Conservation (phyloP, 2,329 filamentous ascomycete species). For the Endothia cerciana region DNA sequence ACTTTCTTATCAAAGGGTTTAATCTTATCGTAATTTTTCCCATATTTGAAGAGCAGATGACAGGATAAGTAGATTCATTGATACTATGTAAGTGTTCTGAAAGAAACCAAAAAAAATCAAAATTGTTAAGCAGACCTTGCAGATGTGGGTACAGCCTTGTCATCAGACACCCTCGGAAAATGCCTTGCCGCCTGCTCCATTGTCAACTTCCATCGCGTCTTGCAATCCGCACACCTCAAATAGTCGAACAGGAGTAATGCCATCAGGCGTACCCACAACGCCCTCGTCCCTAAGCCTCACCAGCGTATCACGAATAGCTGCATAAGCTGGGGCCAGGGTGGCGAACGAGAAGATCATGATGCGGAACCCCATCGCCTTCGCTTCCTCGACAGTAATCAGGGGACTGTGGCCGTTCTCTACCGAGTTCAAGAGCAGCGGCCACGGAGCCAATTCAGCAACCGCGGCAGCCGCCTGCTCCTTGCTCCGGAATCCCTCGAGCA, state of each 20-base stretch:
- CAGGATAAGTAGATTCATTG: not conserved
- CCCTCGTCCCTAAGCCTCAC: constrained; percentile 44
- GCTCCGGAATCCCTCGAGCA: constrained; percentile 54
- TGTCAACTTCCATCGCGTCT: constrained; percentile 54
- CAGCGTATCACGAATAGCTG: constrained; percentile 45
- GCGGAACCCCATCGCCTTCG: constrained; percentile 58
- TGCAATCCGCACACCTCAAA: constrained; percentile 58
- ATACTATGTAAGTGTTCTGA: not conserved
- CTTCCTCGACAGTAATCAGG: constrained; percentile 54
- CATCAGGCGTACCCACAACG: constrained; percentile 44
- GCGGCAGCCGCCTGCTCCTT: constrained; percentile 42
- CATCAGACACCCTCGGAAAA: constrained; percentile 25
- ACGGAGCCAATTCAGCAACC: constrained; percentile 51
- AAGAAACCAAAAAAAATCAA: not conserved
- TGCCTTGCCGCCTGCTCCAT: constrained; percentile 30
- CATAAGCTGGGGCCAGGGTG: constrained; percentile 51
- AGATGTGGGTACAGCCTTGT: not conserved
- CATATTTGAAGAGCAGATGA: not conserved
- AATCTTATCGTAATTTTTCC: too few relatives aligned
- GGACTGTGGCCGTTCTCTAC: constrained; percentile 61
- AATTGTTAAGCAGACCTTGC: not conserved
- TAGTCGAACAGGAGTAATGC: constrained; percentile 44
- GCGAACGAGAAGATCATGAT: constrained; percentile 62
- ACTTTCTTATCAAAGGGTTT: too few relatives aligned
- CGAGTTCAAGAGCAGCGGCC: constrained; percentile 59